Evolutionary conservation across 441 rosid genomes (phyloP), one percentile per base, ranked within the genome.

Genomic region (Euphorbia schlechtendalii): DNA sequence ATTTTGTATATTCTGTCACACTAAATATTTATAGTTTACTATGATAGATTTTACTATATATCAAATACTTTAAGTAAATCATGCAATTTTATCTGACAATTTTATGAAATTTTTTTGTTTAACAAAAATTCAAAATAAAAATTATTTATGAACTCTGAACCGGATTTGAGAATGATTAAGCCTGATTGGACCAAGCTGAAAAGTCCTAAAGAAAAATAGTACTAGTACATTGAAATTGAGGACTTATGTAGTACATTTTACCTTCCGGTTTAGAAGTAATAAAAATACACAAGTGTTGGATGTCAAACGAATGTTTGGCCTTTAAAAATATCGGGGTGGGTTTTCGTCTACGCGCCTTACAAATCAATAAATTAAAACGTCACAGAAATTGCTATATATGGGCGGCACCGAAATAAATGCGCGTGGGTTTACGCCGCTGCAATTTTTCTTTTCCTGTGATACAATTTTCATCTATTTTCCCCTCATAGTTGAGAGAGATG

Each of bases 371-470:
- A 18, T 21, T n/a, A 13, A 6, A 20, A 20, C 24, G 27, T 4
- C n/a, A n/a, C 24, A 9, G 55, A 3, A 51, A 51, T 51, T 21
- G 25, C 53, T 27, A 13, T 41, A 4, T 55, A 1, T 41, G 15
- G 32, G 17, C 7, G 28, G 34, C 13, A 56, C 55, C 32, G 3
- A 27, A 1, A 3, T 1, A 2, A 20, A 36, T 24, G 58, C 49
- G 63, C 70, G 70, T 59, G 70, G n/a, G 4, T 12, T 32, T 32
- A 15, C 34, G 11, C 21, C 52, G 27, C 59, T n/a, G 17, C 4
- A 9, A 5, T 52, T 12, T 11, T 36, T 46, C n/a, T 46, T 5
- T 46, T 5, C 15, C 51, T 17, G 18, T 15, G 0, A 15, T 65
- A 0, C 21, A 17, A 10, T 41, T 40, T 65, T 55, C 13, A 27